A percentile compares a stretch with the other conserved stretches of the same genome.
These are phyloP conservation scores for Pyropia haitanensis DNA, from an alignment of 23 red algal species.

Conservation along the genomic window DNA sequence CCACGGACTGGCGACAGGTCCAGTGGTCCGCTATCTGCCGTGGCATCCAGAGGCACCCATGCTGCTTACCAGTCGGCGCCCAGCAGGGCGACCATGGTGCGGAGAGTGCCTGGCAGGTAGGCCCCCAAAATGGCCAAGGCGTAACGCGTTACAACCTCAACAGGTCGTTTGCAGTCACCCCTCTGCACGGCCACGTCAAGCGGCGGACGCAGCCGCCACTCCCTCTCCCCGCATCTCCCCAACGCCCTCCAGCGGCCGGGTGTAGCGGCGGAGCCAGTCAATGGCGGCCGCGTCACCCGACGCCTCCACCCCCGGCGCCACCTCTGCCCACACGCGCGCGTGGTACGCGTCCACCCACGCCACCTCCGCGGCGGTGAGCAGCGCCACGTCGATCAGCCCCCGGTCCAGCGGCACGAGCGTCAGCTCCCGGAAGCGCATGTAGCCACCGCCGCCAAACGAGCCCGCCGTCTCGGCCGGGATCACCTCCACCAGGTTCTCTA, in stretches of 20 bases:
- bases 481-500: conserved; percentile 87
- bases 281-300: conserved; percentile 10
- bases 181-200: neutral
- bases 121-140: neutral
- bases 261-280: conserved; percentile 20
- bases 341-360: conserved; percentile 86
- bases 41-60: too few relatives aligned
- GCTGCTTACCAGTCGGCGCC: too few relatives aligned
- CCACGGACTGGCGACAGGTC: too few relatives aligned
- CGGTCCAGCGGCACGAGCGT: conserved; percentile 70
- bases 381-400: conserved; percentile 41
- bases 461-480: conserved; percentile 2
- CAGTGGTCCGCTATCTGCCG: too few relatives aligned
- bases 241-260: conserved; percentile 5
- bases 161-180: neutral
- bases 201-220: neutral
- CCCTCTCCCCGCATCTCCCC: neutral
- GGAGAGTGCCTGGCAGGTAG: neutral
- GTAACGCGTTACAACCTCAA: neutral
- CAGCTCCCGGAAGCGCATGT: conserved; percentile 60
- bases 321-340: conserved; percentile 20
- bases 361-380: conserved; percentile 60
- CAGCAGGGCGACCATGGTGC: too few relatives aligned
- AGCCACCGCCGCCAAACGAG: conserved; percentile 27
- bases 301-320: conserved; percentile 43